Evolutionary conservation across 2,329 filamentous ascomycete genomes (phyloP).

Genomic region (Orbilia blumenaviensis): DNA sequence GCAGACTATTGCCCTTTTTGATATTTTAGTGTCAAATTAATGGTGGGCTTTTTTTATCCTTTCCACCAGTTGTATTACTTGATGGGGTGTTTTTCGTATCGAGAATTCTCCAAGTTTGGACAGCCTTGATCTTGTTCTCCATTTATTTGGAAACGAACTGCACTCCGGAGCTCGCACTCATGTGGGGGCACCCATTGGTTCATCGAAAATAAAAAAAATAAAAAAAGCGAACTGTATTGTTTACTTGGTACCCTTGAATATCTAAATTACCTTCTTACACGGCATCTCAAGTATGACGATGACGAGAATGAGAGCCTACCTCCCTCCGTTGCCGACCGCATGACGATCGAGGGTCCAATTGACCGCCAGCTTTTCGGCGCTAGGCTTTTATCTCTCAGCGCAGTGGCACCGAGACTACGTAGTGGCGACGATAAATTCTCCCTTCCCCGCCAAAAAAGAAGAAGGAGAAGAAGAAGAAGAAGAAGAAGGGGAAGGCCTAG

Average conservation of each 20-base stretch:
- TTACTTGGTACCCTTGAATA: too few species aligned
- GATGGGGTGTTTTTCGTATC: not conserved
- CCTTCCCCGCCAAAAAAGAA: slow-evolving; percentile 31
- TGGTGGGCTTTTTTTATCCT: too few species aligned
- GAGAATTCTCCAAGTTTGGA: slow-evolving; percentile 23
- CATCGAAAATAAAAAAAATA: too few species aligned
- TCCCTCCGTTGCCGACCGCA: not conserved
- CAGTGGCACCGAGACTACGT: too few species aligned
- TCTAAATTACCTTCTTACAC: slow-evolving; percentile 15
- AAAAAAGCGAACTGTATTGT: too few species aligned
- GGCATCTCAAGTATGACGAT: slow-evolving; percentile 53
- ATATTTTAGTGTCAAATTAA: slow-evolving; percentile 3
- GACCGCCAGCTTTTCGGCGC: not conserved
- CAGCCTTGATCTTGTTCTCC: not conserved
- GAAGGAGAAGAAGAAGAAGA: not conserved
- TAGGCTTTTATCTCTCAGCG: not conserved
- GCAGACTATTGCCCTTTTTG: slow-evolving; percentile 41
- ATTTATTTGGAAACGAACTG: not conserved
- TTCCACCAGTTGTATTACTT: not conserved
- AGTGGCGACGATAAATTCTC: not conserved
- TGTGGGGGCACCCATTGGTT: slow-evolving; percentile 2
- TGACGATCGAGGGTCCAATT: not conserved
- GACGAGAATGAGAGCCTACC: slow-evolving; percentile 30
- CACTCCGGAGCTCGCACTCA: not conserved
- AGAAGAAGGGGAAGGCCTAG: slow-evolving; percentile 26